Evolutionary conservation across 176 grass and related monocot genomes (phyloP).

Genomic region (Dendrocalamus sinicus): DNA sequence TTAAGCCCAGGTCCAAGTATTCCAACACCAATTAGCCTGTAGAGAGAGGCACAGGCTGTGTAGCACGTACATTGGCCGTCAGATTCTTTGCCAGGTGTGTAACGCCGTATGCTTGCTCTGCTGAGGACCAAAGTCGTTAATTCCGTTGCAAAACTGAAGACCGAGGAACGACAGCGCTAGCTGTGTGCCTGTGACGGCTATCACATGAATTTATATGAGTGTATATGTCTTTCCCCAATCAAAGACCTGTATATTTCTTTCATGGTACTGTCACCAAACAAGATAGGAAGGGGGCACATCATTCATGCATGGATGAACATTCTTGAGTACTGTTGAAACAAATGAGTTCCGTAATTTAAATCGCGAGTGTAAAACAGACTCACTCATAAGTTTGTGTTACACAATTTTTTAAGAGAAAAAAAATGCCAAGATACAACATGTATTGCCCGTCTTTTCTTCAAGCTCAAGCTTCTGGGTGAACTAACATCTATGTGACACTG

Average conservation of each 20-base stretch:
- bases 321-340: not conserved
- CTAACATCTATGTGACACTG: too few species aligned
- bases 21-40: not conserved
- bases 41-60: not conserved
- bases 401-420: not conserved
- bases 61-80: constrained; percentile 37
- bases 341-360: not conserved
- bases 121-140: constrained; percentile 38
- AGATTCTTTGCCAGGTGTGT: constrained; percentile 17
- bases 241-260: not conserved
- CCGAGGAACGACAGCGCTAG: not conserved
- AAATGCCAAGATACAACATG: too few species aligned
- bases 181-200: not conserved
- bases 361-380: not conserved
- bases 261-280: not conserved
- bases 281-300: not conserved
- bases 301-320: not conserved
- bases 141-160: constrained; percentile 33
- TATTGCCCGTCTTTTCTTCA: too few species aligned
- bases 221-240: not conserved
- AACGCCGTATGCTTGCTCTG: not conserved
- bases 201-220: not conserved
- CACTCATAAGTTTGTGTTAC: not conserved
- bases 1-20: too few species aligned
- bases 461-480: too few species aligned